These are phyloP conservation scores for Boletus rubroflammeus DNA, from an alignment of 768 basidiomycete species.

Conservation along the genomic window DNA sequence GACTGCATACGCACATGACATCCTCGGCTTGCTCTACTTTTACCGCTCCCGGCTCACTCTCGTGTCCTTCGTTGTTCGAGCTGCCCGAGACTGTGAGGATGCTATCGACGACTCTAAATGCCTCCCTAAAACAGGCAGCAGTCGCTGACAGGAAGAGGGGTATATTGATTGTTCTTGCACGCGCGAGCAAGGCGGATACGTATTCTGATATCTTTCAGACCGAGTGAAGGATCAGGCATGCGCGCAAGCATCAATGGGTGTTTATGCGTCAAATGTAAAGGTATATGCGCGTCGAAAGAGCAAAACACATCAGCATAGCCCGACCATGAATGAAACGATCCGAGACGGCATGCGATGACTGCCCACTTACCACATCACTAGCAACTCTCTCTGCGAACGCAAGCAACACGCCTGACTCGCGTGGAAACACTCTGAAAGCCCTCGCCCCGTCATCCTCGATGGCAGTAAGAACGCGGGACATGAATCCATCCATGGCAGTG, in stretches of 20 bases:
- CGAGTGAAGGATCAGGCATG: neutral
- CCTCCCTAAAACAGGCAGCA: constrained; percentile 86
- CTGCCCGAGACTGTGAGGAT: constrained; percentile 53
- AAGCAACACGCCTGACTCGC: constrained; percentile 68
- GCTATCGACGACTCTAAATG: constrained; percentile 81
- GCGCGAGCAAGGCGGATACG: constrained; percentile 68
- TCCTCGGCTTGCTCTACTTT: constrained; percentile 66
- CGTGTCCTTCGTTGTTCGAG: neutral
- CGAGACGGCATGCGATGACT: neutral
- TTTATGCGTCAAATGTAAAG: neutral
- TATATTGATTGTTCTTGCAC: constrained; percentile 70
- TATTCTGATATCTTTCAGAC: constrained; percentile 76
- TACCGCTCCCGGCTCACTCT: constrained; percentile 28
- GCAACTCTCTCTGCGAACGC: constrained; percentile 83
- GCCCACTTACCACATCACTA: constrained; percentile 68
- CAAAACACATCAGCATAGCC: neutral
- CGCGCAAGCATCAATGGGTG: neutral
- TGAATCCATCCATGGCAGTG: constrained; percentile 91
- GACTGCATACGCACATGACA: constrained; percentile 58
- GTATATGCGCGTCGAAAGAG: neutral
- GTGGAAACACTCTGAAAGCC: constrained; percentile 86
- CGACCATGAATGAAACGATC: neutral
- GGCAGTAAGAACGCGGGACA: constrained; percentile 60
- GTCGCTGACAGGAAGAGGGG: constrained; percentile 77
- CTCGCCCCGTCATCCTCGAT: constrained; percentile 73